phyloP scores from a whole-genome alignment of 148 eudicot genomes.

The Chenopodium album region DNA sequence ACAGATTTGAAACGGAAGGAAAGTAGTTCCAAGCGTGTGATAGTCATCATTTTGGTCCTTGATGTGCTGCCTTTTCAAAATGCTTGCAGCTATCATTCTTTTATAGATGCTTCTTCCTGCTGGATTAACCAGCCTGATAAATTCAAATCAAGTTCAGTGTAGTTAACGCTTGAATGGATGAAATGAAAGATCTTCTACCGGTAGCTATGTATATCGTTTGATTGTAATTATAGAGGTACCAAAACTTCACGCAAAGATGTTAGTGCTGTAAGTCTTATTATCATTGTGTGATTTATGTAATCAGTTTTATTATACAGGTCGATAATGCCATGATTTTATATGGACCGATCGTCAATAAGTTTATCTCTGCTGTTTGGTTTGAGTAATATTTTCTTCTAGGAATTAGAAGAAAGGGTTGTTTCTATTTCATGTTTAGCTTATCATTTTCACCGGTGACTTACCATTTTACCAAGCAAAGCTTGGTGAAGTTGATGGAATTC shows the following conservation, averaged over 20 bases:
- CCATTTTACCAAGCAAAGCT: too few relatives aligned
- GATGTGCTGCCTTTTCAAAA: slow-evolving; percentile 1
- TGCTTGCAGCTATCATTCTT: neutral
- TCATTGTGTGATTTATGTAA: too few relatives aligned
- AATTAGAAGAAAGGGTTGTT: too few relatives aligned
- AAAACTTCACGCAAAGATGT: neutral
- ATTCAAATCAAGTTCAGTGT: neutral
- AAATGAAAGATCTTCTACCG: neutral
- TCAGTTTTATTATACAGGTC: too few relatives aligned
- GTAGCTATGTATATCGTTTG: neutral
- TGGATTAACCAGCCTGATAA: neutral
- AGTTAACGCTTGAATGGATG: neutral
- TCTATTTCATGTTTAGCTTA: too few relatives aligned
- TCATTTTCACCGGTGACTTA: too few relatives aligned
- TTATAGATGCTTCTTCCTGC: slow-evolving; percentile 10
- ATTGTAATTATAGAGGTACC: neutral
- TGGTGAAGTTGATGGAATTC: too few relatives aligned
- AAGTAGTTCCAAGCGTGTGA: neutral
- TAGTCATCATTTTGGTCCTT: slow-evolving; percentile 15
- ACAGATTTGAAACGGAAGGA: slow-evolving; percentile 22
- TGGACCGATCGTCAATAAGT: too few relatives aligned
- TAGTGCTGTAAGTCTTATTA: neutral
- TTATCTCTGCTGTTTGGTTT: too few relatives aligned
- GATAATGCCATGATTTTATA: too few relatives aligned
- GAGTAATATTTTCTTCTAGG: too few relatives aligned